phyloP scores from a whole-genome alignment of 1,139 yeast genomes.

The Kodamaea plutei region DNA sequence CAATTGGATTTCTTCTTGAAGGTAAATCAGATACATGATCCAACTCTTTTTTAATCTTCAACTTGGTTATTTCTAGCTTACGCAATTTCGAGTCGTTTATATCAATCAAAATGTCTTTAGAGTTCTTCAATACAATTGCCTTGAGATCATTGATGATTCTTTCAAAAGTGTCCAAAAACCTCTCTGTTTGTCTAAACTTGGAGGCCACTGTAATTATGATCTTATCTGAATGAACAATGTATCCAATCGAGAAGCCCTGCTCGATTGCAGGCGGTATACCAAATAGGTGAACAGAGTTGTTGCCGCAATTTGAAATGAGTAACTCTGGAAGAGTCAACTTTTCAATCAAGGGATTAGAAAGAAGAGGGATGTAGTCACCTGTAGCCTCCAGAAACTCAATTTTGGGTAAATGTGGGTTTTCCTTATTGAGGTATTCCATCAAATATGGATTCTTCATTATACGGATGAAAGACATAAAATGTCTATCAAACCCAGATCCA shows the following conservation, averaged over 20 bases:
- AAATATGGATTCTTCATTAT: conserved; percentile 30
- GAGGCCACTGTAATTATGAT: conserved; percentile 62
- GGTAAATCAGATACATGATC: conserved; percentile 26
- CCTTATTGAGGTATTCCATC: conserved; percentile 36
- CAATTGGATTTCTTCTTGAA: conserved; percentile 36
- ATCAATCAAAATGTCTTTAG: conserved; percentile 28
- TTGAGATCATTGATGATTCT: conserved; percentile 57
- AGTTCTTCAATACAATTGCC: conserved; percentile 37
- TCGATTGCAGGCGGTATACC: conserved; percentile 76
- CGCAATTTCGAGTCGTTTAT: conserved; percentile 35
- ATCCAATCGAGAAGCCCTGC: conserved; percentile 75
- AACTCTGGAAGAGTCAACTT: conserved; percentile 40
- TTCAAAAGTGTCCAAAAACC: conserved; percentile 60
- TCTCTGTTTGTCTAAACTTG: conserved; percentile 68
- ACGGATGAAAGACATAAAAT: conserved; percentile 59
- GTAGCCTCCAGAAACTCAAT: conserved; percentile 8
- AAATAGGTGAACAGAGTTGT: conserved; percentile 67
- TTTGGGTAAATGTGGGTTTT: conserved; percentile 32
- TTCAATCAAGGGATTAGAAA: conserved; percentile 54
- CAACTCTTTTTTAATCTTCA: conserved; percentile 36
- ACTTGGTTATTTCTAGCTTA: conserved; percentile 30
- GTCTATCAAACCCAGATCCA: conserved; percentile 71
- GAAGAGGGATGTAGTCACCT: conserved; percentile 34
- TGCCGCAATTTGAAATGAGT: conserved; percentile 63
- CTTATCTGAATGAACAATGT: conserved; percentile 62